phyloP scores from a whole-genome alignment of 2,329 filamentous ascomycete species.

The Fusarium udum region DNA sequence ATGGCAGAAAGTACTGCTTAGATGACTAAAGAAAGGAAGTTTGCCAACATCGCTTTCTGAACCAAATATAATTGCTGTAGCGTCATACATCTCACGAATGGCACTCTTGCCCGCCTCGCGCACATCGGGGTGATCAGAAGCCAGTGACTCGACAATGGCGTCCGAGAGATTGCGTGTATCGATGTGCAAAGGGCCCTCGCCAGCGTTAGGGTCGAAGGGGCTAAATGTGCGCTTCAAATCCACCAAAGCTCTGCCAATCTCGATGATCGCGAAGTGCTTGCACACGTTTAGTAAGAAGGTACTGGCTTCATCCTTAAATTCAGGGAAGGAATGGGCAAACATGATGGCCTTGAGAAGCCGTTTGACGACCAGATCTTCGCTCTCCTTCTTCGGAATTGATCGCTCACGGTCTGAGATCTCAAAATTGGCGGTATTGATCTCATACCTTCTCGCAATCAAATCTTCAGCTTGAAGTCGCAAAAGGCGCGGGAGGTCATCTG shows the following conservation, averaged over 20 bases:
- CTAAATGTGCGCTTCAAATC: constrained; percentile 79
- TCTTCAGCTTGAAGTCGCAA: constrained; percentile 92
- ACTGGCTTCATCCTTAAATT: constrained; percentile 80
- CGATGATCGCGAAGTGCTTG: constrained; percentile 88
- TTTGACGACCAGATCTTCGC: constrained; percentile 83
- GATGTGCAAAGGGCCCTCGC: constrained; percentile 87
- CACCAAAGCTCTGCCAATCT: constrained; percentile 85
- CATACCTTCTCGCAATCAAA: constrained; percentile 75
- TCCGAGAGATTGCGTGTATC: constrained; percentile 90
- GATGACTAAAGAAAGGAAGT: constrained; percentile 84
- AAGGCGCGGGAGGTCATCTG: constrained; percentile 86
- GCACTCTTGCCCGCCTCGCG: constrained; percentile 84
- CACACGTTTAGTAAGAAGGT: constrained; percentile 82
- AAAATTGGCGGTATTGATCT: constrained; percentile 75
- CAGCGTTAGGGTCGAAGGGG: constrained; percentile 83
- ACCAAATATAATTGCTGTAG: constrained; percentile 82
- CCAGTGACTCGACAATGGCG: constrained; percentile 87
- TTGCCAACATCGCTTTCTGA: constrained; percentile 74
- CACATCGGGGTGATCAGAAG: constrained; percentile 83
- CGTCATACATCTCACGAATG: constrained; percentile 80
- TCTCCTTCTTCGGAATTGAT: constrained; percentile 86
- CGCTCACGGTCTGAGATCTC: constrained; percentile 80
- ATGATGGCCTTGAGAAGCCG: constrained; percentile 90
- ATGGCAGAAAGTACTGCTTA: constrained; percentile 88
- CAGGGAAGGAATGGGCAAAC: constrained; percentile 82